phyloP scores from a whole-genome alignment of 345 rosid genomes.

The Psidium friedrichsthalianum region DNA sequence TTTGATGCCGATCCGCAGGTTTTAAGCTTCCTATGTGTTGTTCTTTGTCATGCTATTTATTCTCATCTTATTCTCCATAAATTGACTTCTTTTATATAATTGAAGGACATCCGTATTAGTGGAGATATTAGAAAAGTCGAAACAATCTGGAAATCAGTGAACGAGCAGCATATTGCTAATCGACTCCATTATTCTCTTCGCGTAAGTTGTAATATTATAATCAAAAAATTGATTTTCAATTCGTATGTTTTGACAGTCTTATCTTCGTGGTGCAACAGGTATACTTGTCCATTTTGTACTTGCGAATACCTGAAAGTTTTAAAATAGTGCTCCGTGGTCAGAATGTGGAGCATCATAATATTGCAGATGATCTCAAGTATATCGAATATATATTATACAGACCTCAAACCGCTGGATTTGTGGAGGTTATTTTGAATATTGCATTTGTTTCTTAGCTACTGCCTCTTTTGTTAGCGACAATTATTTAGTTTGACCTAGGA shows the following conservation, averaged over 20 bases:
- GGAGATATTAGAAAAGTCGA: slow-evolving; percentile 42
- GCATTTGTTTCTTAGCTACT: background rate
- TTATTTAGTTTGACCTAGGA: background rate
- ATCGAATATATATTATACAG: slow-evolving; percentile 72
- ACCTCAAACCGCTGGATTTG: slow-evolving; percentile 59
- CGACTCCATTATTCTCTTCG: slow-evolving; percentile 62
- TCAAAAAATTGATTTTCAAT: background rate
- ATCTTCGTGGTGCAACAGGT: slow-evolving; percentile 26
- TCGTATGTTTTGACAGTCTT: background rate
- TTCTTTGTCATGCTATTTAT: background rate
- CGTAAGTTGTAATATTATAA: slow-evolving; percentile 30
- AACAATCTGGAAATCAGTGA: slow-evolving; percentile 24
- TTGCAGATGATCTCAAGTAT: slow-evolving; percentile 80
- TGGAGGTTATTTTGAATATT: slow-evolving; percentile 37
- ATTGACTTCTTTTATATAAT: slow-evolving; percentile 2
- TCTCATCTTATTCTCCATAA: slow-evolving; percentile 3
- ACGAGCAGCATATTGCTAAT: slow-evolving; percentile 68
- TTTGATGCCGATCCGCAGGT: slow-evolving; percentile 65
- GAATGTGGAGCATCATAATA: slow-evolving; percentile 63
- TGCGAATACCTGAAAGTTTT: slow-evolving; percentile 69
- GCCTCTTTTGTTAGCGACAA: background rate
- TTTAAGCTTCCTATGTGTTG: slow-evolving; percentile 2
- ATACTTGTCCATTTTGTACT: slow-evolving; percentile 74
- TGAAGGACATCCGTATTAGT: slow-evolving; percentile 67
- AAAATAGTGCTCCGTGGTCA: slow-evolving; percentile 60